Evolutionary conservation across 2,329 filamentous ascomycete genomes (phyloP).

Genomic region (Aspergillus ustus): DNA sequence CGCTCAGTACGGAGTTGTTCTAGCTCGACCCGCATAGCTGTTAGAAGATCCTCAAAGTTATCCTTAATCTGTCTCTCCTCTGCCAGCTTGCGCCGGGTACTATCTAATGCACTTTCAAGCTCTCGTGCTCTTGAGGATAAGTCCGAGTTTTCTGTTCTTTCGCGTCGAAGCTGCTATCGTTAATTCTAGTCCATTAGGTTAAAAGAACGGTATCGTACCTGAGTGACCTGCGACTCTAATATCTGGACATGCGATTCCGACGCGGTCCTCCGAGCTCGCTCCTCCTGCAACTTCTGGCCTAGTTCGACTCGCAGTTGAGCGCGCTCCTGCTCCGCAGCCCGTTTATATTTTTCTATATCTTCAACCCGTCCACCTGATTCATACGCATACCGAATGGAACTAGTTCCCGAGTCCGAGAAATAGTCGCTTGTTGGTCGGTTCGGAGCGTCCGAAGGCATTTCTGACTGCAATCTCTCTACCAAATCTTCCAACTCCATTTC

Average conservation of each 20-base stretch:
- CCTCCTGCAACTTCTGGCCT: conserved; percentile 84
- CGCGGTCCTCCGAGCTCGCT: conserved; percentile 73
- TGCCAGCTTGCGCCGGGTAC: conserved; percentile 76
- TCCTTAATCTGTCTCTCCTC: conserved; percentile 88
- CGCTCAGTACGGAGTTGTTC: conserved; percentile 83
- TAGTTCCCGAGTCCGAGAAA: conserved; percentile 93
- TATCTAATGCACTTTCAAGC: conserved; percentile 79
- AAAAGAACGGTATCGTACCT: conserved; percentile 48
- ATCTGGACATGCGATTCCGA: conserved; percentile 84
- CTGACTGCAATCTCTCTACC: conserved; percentile 83
- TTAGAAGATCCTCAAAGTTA: conserved; percentile 90
- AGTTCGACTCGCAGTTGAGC: conserved; percentile 84
- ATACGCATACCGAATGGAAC: conserved; percentile 75
- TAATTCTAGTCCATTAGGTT: conserved; percentile 14
- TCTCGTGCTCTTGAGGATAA: conserved; percentile 69
- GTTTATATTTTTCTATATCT: conserved; percentile 81
- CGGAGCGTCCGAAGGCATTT: conserved; percentile 58
- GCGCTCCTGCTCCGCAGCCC: conserved; percentile 87
- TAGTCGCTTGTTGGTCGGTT: conserved; percentile 91
- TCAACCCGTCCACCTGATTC: conserved; percentile 62
- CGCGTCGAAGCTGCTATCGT: conserved; percentile 48
- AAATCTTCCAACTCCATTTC: conserved; percentile 98
- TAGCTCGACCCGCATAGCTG: conserved; percentile 80
- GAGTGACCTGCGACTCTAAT: conserved; percentile 76
- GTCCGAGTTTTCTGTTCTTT: conserved; percentile 56